Evolutionary conservation across 2,329 filamentous ascomycete species (phyloP), one percentile per base, ranked within the genome.

Genomic region (Epichloe sylvatica): DNA sequence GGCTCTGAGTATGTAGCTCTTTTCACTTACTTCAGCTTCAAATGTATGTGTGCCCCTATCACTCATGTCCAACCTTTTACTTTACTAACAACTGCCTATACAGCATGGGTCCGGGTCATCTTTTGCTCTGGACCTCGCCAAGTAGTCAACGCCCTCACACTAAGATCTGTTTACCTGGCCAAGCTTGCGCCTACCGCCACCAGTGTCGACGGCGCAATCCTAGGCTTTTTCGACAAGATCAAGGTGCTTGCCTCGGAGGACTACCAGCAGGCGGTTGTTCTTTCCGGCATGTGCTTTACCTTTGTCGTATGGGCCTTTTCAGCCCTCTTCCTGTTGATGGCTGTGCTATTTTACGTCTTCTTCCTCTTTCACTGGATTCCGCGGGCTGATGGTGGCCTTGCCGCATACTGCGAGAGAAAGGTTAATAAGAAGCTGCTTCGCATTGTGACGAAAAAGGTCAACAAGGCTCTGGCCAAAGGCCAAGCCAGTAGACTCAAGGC

Each of bases 351-450:
- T 52, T 97, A 94, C 67, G 66, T 95, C 37, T 78, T 87, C 59
- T 98, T 95, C 65, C 75, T 98, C 5, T 95, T 86, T 78, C 86
- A 92, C 66, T 92, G 91, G 67, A 91, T 98, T 53, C 89, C 90
- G 1, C 77, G 77, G 36, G 73, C 80, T 11, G 89, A 96, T 60
- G 87, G 88, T 5, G 83, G 85, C 7, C 74, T 98, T 33, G 80
- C 80, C 5, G 81, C 82, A 25, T 98, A 94, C 69, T 97, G 92
- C 64, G 84, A 86, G 53, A 83, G 89, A 43, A 97, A 97, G 70
- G 83, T 95, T 63, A 94, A 94, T 67, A 83, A 80, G 59, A 76
- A 89, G 56, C 74, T 98, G 56, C 84, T 84, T 61, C 81, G 81
- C 57, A 92, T 97, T 56, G 90, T 97, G 4, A 81, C 81, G 49